These are phyloP conservation scores for Suillus brevipes DNA, from an alignment of 768 basidiomycete genomes.

Conservation along the genomic window DNA sequence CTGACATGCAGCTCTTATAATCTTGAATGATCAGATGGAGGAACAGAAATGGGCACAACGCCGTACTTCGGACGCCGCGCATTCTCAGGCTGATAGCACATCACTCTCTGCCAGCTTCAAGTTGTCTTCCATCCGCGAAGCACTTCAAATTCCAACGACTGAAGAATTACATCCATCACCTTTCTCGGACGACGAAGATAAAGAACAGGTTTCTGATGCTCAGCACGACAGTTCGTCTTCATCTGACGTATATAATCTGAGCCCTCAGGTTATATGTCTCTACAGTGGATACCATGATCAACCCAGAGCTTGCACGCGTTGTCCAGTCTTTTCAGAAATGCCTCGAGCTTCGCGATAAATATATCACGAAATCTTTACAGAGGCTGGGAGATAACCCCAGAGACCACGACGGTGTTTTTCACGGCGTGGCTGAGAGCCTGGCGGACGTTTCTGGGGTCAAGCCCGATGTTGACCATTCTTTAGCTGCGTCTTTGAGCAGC, in stretches of 20 bases:
- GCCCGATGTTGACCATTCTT: constrained; percentile 51
- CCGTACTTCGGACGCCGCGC: constrained; percentile 49
- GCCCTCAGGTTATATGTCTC: constrained; percentile 3
- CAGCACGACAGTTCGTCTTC: constrained; percentile 33
- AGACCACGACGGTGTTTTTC: constrained; percentile 83
- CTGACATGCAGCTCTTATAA: constrained; percentile 10
- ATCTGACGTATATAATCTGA: neutral
- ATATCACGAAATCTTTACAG: constrained; percentile 84
- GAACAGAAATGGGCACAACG: constrained; percentile 71
- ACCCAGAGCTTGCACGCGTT: constrained; percentile 51
- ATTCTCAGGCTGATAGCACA: constrained; percentile 20
- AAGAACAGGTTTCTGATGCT: constrained; percentile 27
- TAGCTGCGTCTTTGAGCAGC: constrained; percentile 26
- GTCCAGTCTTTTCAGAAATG: constrained; percentile 80
- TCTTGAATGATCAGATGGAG: constrained; percentile 53
- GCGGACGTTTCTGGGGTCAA: constrained; percentile 68
- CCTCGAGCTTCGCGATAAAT: constrained; percentile 92
- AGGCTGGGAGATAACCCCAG: constrained; percentile 92
- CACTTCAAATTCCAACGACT: constrained; percentile 22
- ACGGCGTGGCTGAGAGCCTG: constrained; percentile 60
- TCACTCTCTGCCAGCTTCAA: constrained; percentile 43
- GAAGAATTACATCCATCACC: constrained; percentile 14
- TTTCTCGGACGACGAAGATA: constrained; percentile 39
- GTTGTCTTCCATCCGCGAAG: constrained; percentile 36
- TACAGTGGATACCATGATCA: constrained; percentile 21